These are phyloP conservation scores for Hansenula anomala DNA, from an alignment of 1,139 yeast species.

Conservation along the genomic window DNA sequence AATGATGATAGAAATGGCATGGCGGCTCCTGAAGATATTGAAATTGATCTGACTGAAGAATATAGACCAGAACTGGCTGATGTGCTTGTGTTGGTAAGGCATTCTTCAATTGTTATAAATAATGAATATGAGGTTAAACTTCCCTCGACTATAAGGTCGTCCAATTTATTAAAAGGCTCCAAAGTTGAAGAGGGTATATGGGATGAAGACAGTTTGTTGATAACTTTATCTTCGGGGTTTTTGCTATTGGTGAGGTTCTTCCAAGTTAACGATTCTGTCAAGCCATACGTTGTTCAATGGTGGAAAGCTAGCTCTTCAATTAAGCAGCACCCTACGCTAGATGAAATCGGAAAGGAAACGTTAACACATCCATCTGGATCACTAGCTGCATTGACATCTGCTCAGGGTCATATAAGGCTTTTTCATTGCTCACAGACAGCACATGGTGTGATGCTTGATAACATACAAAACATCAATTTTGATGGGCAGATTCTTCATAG, in stretches of 20 bases:
- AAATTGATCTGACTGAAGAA: slow-evolving; percentile 1
- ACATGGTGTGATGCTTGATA: slow-evolving; percentile 34
- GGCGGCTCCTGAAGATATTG: slow-evolving; percentile 1
- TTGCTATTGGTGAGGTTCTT: slow-evolving; percentile 33
- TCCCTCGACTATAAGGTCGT: slow-evolving; percentile 35
- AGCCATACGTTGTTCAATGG: slow-evolving; percentile 50
- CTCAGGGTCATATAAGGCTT: slow-evolving; percentile 34
- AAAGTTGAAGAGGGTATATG: slow-evolving; percentile 2
- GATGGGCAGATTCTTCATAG: slow-evolving; percentile 39
- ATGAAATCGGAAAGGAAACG: slow-evolving; percentile 33
- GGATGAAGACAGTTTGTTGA: slow-evolving; percentile 39
- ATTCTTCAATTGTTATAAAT: slow-evolving; percentile 31
- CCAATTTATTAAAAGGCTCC: slow-evolving; percentile 30
- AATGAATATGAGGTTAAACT: slow-evolving; percentile 32
- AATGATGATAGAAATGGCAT: neutral
- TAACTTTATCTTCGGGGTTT: slow-evolving; percentile 39
- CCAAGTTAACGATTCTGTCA: slow-evolving; percentile 22
- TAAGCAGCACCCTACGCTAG: slow-evolving; percentile 21
- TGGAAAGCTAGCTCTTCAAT: slow-evolving; percentile 32
- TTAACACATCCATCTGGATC: slow-evolving; percentile 35
- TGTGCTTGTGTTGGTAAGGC: slow-evolving; percentile 29
- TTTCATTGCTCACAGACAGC: slow-evolving; percentile 33
- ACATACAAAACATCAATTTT: slow-evolving; percentile 36
- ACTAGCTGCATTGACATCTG: slow-evolving; percentile 36
- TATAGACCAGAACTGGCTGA: slow-evolving; percentile 13